Percentiles rank a stretch among this genome's conserved stretches.
phyloP scores from a whole-genome alignment of 352 stramenopile species.

The Globisporangium barbulae region DNA sequence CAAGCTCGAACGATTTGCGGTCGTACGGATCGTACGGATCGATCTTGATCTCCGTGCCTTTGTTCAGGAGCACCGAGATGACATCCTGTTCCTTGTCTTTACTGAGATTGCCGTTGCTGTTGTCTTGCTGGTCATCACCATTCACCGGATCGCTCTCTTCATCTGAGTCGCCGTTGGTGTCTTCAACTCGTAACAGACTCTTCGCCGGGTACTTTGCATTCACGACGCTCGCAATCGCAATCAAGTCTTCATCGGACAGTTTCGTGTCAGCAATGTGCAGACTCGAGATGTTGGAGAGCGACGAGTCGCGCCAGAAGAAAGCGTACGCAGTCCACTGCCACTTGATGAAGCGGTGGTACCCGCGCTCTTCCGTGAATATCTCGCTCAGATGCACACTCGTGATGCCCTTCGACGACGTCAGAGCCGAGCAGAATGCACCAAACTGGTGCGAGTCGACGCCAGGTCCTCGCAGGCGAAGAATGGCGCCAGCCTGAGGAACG shows the following conservation, averaged over 20 bases:
- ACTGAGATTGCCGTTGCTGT: neutral
- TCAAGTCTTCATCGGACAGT: constrained; percentile 8
- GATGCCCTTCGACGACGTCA: constrained; percentile 10
- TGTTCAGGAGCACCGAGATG: constrained; percentile 16
- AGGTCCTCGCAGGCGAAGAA: constrained; percentile 1
- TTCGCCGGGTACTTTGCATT: constrained; percentile 13
- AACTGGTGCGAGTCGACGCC: constrained; percentile 16
- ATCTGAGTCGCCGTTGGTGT: neutral
- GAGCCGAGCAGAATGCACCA: constrained; percentile 17
- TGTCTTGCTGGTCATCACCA: neutral
- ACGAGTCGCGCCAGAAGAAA: constrained; percentile 16
- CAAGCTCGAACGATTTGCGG: constrained; percentile 3
- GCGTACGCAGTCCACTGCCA: constrained; percentile 20
- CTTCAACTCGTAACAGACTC: constrained; percentile 1
- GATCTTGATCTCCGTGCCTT: constrained; percentile 12
- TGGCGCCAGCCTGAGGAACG: neutral
- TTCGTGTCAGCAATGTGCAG: constrained; percentile 13
- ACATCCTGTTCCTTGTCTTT: constrained; percentile 1
- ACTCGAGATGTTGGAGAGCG: constrained; percentile 1
- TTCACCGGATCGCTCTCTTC: neutral
- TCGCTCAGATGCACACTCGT: constrained; percentile 9
- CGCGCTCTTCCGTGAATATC: constrained; percentile 11
- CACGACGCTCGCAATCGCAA: constrained; percentile 11
- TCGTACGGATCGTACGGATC: constrained; percentile 8
- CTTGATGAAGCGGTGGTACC: constrained; percentile 10